A percentile compares a stretch with the other conserved stretches of the same genome.
Conservation (phyloP, 164 flowering plant species). For the Berberis thunbergii region DNA sequence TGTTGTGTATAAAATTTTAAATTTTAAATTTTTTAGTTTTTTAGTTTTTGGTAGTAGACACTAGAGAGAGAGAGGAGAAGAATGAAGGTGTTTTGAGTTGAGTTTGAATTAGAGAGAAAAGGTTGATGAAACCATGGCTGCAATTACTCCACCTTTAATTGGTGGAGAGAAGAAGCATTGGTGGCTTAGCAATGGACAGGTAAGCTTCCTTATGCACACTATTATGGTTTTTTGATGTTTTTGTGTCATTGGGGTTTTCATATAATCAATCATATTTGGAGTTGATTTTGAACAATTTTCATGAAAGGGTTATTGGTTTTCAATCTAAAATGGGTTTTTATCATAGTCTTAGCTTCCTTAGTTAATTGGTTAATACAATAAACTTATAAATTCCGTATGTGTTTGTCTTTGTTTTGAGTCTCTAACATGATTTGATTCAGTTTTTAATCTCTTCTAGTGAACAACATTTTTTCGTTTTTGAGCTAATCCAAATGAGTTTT, state of each 20-base stretch:
- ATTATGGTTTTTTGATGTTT: background rate
- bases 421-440: too few relatives aligned
- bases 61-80: too few relatives aligned
- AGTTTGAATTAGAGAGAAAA: background rate
- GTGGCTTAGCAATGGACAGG: slow-evolving; percentile 93
- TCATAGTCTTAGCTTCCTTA: background rate
- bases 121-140: slow-evolving; percentile 20
- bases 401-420: too few relatives aligned
- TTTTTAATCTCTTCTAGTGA: too few relatives aligned
- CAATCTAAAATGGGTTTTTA: too few relatives aligned
- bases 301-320: too few relatives aligned
- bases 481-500: background rate
- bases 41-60: too few relatives aligned
- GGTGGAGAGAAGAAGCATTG: slow-evolving; percentile 71
- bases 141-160: slow-evolving; percentile 37
- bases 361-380: background rate
- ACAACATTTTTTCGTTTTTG: background rate
- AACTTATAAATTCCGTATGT: too few relatives aligned
- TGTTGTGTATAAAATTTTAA: too few relatives aligned
- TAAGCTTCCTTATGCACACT: slow-evolving; percentile 4
- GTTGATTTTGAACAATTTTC: too few relatives aligned
- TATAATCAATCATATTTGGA: too few relatives aligned
- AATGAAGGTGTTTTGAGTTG: background rate
- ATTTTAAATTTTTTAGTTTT: background rate
- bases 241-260: background rate